Conservation (phyloP, 768 basidiomycete species). For the Phlebiopsis gigantea region DNA sequence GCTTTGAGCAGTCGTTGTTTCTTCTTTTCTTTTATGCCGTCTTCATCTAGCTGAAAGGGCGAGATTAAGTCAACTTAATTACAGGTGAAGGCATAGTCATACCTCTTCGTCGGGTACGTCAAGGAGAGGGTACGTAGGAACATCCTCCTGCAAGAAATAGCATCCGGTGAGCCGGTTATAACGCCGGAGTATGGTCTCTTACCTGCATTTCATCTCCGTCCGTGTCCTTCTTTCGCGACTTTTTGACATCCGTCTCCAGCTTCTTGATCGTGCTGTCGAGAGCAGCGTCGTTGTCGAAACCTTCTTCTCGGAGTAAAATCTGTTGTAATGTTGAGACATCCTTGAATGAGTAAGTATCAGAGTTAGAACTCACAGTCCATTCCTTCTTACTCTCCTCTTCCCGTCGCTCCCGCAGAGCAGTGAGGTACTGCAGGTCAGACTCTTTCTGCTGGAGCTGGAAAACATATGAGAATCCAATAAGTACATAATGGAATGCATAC, state of each 20-base stretch:
- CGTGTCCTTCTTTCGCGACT: conserved; percentile 73
- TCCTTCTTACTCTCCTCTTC: conserved; percentile 62
- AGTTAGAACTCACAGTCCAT: conserved; percentile 62
- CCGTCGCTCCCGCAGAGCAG: conserved; percentile 58
- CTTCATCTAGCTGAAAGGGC: conserved; percentile 71
- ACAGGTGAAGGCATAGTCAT: conserved; percentile 14
- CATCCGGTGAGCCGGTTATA: conserved; percentile 1
- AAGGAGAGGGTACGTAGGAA: conserved; percentile 81
- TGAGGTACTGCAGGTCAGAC: conserved; percentile 60
- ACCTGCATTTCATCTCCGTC: conserved; percentile 61
- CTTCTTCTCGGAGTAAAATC: conserved; percentile 60
- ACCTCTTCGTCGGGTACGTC: conserved; percentile 89
- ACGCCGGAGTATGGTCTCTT: conserved; percentile 12
- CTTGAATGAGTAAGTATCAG: neutral
- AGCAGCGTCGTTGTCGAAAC: conserved; percentile 71
- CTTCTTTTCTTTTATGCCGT: conserved; percentile 89
- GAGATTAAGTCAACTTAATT: neutral
- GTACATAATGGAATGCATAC: neutral
- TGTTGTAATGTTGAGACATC: neutral
- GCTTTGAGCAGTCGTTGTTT: conserved; percentile 92
- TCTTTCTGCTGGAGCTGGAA: conserved; percentile 70
- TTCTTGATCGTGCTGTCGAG: conserved; percentile 84
- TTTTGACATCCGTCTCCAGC: conserved; percentile 73
- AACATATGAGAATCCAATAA: neutral
- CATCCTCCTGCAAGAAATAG: conserved; percentile 53